Conservation (phyloP, 2,329 filamentous ascomycete species). For the Kalaharituber pfeilii region DNA sequence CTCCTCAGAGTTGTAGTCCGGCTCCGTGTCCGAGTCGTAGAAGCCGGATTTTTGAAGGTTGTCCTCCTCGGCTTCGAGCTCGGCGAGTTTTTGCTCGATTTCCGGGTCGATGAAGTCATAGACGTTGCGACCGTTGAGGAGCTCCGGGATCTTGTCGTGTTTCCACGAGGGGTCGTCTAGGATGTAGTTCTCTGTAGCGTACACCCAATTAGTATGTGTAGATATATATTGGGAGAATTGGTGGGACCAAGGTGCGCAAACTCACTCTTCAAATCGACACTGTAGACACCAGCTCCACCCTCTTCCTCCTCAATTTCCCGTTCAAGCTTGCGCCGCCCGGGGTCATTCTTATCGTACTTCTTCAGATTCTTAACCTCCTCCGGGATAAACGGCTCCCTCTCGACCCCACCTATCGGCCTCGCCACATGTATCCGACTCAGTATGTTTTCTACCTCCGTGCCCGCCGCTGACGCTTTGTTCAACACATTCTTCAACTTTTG, state of each 20-base stretch:
- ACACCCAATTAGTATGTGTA: neutral
- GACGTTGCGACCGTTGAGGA: slow-evolving; percentile 90
- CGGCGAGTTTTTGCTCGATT: slow-evolving; percentile 80
- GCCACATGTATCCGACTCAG: slow-evolving; percentile 92
- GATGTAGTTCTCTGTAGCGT: slow-evolving; percentile 55
- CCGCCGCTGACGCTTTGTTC: slow-evolving; percentile 42
- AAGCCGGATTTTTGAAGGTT: slow-evolving; percentile 77
- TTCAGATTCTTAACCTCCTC: slow-evolving; percentile 61
- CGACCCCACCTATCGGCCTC: slow-evolving; percentile 66
- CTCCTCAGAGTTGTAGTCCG: slow-evolving; percentile 75
- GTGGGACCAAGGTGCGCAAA: neutral
- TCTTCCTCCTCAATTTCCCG: slow-evolving; percentile 81
- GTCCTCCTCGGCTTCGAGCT: slow-evolving; percentile 90
- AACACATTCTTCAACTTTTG: slow-evolving; percentile 80
- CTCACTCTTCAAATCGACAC: slow-evolving; percentile 57
- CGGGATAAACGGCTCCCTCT: slow-evolving; percentile 70
- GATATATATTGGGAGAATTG: neutral
- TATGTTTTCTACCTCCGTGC: slow-evolving; percentile 72
- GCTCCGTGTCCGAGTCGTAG: slow-evolving; percentile 67
- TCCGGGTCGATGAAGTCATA: slow-evolving; percentile 96
- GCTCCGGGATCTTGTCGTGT: slow-evolving; percentile 84
- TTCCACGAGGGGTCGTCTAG: slow-evolving; percentile 87
- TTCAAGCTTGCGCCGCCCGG: slow-evolving; percentile 63
- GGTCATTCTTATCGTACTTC: slow-evolving; percentile 83
- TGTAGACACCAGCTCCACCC: slow-evolving; percentile 90